Base-by-base conservation (phyloP, 148 eudicot species). In the Cornus suecica region DNA sequence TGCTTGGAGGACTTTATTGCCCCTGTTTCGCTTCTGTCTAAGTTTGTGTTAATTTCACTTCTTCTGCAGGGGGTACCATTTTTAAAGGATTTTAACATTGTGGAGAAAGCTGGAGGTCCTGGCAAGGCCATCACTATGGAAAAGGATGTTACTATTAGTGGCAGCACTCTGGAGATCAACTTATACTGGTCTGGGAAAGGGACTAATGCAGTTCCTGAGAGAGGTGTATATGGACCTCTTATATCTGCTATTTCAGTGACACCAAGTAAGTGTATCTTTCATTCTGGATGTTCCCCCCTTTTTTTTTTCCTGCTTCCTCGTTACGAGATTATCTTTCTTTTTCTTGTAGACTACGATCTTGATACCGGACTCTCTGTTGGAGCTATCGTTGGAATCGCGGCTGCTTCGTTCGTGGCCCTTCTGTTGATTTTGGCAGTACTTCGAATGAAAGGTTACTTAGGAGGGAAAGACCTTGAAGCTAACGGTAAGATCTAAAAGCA, bases 141-240 rank as follows among this genome's bases (percentile, higher is more conserved):
- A 16, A 86, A 87, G 60, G 72, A 77, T 51, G 71, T 89, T 82
- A 79, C 14, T 30, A 91, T 94, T n/a, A 84, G 80, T 78, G 93
- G 84, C 63, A 85, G 86, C 79, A 89, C 95, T 63, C 80, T 94
- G 68, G 95, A 87, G 83, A 86, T 94, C 75, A 84, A 85, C 84
- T 77, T 92, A 63, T 94, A 90, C 83, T 94, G 98, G 98, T 74
- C 85, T 22, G 98, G 97, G 37, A 87, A 87, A 84, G 97, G 98
- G 58, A 94, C 97, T n/a, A 94, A 81, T 8, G 78, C 88, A 56
- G 65, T 94, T 83, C 98, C 97, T 41, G 51, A 25, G n/a, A 77
- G 91, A 82, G 87, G 90, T 51, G 88, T 85, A 68, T 90, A 94
- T 77, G 98, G 98, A 56, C 98, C 98, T 73, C 91, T 92, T 70